These are phyloP conservation scores for Esteya vermicola DNA, from an alignment of 2,329 filamentous ascomycete genomes.

Conservation along the genomic window DNA sequence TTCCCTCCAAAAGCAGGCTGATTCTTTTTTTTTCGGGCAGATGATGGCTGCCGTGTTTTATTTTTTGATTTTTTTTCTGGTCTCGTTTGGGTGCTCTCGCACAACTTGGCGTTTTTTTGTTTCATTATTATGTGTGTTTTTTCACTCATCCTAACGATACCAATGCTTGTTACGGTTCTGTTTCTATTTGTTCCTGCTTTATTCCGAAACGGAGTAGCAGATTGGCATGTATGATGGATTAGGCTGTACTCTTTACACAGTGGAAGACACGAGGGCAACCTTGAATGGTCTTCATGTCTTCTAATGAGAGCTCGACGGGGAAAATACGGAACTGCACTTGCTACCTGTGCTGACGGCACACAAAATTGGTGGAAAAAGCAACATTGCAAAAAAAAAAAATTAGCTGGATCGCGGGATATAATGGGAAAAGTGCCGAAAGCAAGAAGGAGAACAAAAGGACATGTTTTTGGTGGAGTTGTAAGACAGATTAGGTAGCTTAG, in stretches of 20 bases:
- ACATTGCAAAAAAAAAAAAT: no score
- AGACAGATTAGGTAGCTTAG: no score
- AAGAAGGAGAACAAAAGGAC: not conserved
- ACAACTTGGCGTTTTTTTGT: not conserved
- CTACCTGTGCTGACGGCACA: not conserved
- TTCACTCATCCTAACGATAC: conserved; percentile 1
- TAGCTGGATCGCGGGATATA: no score
- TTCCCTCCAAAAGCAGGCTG: no score
- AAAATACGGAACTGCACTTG: not conserved
- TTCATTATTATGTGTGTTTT: not conserved
- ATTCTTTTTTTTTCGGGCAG: not conserved
- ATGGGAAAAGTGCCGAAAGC: not conserved
- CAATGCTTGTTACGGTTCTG: not conserved
- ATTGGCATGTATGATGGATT: not conserved
- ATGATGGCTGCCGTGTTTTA: not conserved
- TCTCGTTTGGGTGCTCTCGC: not conserved
- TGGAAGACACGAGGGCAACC: conserved; percentile 2
- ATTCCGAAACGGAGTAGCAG: not conserved
- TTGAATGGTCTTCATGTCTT: not conserved
- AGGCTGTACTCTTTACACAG: conserved; percentile 2
- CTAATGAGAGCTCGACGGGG: not conserved
- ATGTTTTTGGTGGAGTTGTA: no score
- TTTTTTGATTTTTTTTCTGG: not conserved
- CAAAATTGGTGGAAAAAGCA: conserved; percentile 1
- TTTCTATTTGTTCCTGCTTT: not conserved